Conservation (phyloP, 148 eudicot genomes). For the Suaeda aralocaspica region DNA sequence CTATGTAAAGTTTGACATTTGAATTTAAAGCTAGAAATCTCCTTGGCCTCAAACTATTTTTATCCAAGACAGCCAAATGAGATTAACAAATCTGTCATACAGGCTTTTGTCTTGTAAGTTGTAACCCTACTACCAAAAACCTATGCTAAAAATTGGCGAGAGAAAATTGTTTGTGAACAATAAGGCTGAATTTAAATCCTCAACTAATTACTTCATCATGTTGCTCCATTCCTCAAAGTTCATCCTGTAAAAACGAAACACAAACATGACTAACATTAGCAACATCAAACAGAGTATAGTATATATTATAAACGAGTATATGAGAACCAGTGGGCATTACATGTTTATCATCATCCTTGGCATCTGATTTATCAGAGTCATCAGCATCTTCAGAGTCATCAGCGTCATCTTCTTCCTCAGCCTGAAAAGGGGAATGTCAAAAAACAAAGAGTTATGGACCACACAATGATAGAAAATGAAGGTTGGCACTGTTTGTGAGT, state of each 20-base stretch:
- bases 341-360: constrained; percentile 37
- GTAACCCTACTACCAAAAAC: constrained; percentile 23
- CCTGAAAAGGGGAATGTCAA: constrained; percentile 34
- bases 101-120: constrained; percentile 21
- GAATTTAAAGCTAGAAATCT: constrained; percentile 7
- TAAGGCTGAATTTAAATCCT: constrained; percentile 19
- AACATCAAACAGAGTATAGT: background rate
- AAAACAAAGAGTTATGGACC: background rate
- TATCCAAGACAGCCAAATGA: constrained; percentile 19
- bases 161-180: constrained; percentile 14
- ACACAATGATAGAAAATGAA: background rate
- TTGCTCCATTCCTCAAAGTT: constrained; percentile 43
- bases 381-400: constrained; percentile 32
- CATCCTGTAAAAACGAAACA: constrained; percentile 63
- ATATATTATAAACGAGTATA: background rate
- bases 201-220: background rate
- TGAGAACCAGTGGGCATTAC: constrained; percentile 25
- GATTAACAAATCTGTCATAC: constrained; percentile 9
- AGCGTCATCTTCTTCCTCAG: constrained; percentile 59
- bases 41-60: constrained; percentile 9
- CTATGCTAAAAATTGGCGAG: constrained; percentile 23
- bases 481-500: background rate
- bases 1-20: constrained; percentile 9
- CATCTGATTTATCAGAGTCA: constrained; percentile 34
- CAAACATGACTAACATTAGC: background rate